Evolutionary conservation across 805 yeast species (phyloP).

Genomic region (Myxozyma udenii): DNA sequence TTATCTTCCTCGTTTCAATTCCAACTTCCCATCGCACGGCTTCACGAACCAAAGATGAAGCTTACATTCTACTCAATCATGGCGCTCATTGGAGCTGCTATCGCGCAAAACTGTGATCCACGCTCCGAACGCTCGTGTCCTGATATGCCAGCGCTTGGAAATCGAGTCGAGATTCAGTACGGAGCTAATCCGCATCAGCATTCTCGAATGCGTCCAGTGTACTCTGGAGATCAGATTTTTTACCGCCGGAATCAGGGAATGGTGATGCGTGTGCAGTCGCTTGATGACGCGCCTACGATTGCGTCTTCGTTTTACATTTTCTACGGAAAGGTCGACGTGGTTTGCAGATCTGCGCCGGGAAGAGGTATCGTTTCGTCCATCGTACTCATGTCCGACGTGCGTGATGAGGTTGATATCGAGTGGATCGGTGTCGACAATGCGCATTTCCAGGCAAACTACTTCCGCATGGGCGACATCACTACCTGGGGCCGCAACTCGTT

Average conservation of each 20-base stretch:
- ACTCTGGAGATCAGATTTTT: constrained; percentile 43
- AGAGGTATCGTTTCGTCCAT: constrained; percentile 75
- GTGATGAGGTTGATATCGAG: constrained; percentile 87
- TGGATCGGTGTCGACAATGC: constrained; percentile 77
- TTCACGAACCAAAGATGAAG: no score
- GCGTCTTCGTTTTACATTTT: constrained; percentile 76
- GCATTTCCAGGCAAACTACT: constrained; percentile 50
- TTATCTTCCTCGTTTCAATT: no score
- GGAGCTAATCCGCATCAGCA: background rate
- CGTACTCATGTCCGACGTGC: constrained; percentile 75
- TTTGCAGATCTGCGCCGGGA: constrained; percentile 70
- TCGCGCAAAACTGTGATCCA: no score
- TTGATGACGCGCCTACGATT: constrained; percentile 75
- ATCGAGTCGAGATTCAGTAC: no score
- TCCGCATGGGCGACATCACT: constrained; percentile 73
- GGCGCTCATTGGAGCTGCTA: no score
- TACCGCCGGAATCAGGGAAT: constrained; percentile 56
- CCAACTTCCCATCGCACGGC: no score
- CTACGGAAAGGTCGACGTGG: constrained; percentile 81
- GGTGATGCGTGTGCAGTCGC: constrained; percentile 53
- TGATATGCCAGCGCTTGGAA: no score
- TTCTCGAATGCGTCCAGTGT: constrained; percentile 1
- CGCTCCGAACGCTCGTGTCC: no score
- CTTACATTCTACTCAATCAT: no score
- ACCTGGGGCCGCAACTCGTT: constrained; percentile 78